Evolutionary conservation across 1,284 basidiomycete genomes (phyloP), one percentile per base, ranked within the genome.

Genomic region (Sanghuangporus sanghuang): DNA sequence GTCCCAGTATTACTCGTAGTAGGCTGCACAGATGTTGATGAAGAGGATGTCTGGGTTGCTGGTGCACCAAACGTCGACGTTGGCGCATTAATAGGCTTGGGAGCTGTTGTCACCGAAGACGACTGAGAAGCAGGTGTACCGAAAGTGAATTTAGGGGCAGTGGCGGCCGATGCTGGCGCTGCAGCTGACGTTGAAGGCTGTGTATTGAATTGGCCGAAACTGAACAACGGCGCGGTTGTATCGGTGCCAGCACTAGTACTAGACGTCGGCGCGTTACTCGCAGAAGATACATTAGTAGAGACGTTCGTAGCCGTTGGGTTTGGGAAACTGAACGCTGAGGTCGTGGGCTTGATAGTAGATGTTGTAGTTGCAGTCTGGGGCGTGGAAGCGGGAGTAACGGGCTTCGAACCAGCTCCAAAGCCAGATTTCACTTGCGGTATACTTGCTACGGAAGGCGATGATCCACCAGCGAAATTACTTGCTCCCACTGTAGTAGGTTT

Each of bases 381-480:
- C 16, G 61, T n/a, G 9, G 48, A 44, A 18, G 49, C 1, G 5
- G 58, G 23, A 39, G 63, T n/a, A 46, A 54, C 58, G 9, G 57
- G 52, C 23, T 64, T 64, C 21, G 42, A 52, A 21, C 52, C 46
- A 52, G 53, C 46, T 7, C 64, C 64, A 36, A 65, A 62, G 32
- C 21, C 62, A 14, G 61, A 64, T 36, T 61, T 64, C 36, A 46
- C 54, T 27, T 50, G 18, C n/a, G 57, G 6, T 32, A n/a, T 42
- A 11, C 40, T 11, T 42, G 40, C n/a, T 42, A 42, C 27, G 27
- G 27, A 32, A 32, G 27, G 2, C 27, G 5, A 32, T 32, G 27
- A 32, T 32, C 27, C 27, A 32, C 27, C 27, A 3, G 27, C 27
- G 27, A 6, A n/a, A 11, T 42, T 42, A 0, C 3, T 42, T n/a